Conservation (phyloP, 225 moss, liverwort and hornwort genomes). For the Pseudisothecium myosuroides region DNA sequence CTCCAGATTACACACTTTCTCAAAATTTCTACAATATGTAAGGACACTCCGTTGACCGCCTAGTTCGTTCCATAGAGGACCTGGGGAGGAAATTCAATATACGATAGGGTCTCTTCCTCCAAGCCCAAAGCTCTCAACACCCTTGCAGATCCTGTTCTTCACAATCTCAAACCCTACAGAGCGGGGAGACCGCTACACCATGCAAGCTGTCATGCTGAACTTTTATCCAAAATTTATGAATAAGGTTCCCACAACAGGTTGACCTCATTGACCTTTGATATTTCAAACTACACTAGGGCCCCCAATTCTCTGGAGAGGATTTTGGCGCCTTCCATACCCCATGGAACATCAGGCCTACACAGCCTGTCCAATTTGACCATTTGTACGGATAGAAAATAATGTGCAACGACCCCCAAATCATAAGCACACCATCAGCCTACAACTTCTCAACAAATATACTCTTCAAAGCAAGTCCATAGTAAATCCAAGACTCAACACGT, state of each 20-base stretch:
- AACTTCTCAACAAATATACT: neutral
- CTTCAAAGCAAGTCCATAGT: neutral
- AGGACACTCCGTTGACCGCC: neutral
- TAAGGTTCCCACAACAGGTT: neutral
- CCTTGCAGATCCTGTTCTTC: neutral
- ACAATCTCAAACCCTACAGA: neutral
- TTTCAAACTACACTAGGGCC: neutral
- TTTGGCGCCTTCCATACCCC: neutral
- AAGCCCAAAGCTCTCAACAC: neutral
- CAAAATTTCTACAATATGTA: neutral
- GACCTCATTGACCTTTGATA: neutral
- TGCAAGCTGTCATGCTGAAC: neutral
- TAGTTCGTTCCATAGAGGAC: neutral
- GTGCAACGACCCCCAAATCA: neutral
- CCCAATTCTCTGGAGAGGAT: neutral
- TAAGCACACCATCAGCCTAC: neutral
- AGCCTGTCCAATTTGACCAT: neutral
- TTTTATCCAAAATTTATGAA: neutral
- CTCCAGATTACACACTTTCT: neutral
- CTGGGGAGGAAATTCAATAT: neutral
- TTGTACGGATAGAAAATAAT: neutral
- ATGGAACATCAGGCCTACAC: neutral
- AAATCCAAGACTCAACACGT: neutral
- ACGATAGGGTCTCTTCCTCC: neutral
- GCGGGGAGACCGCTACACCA: neutral